Evolutionary conservation across 495 filamentous ascomycete genomes (phyloP), one percentile per base, ranked within the genome.

Genomic region (Pyronema omphalodes): DNA sequence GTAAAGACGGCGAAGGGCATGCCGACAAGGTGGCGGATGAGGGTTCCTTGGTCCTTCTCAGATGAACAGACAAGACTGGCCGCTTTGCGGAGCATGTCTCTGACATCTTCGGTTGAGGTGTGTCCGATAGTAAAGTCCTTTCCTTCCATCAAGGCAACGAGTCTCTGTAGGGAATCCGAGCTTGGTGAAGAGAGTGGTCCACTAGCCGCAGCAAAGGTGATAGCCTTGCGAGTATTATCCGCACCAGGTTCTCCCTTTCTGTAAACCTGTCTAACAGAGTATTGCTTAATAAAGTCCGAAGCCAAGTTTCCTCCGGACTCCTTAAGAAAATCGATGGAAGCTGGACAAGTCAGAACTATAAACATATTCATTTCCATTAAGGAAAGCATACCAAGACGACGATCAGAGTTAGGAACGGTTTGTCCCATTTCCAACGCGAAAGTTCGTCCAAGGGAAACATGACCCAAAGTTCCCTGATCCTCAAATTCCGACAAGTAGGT

Each of bases 181-280:
- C 54, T 80, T 69, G 43, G 63, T 63, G 37, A 70, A 68, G 52
- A 58, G 64, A 44, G 71, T 65, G 19, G 70, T 70, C 14, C 66
- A 55, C 44, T 70, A 29, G 60, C 55, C 47, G 72, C 69, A 66
- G 79, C 74, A 52, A 78, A 72, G 37, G 71, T 71, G 23, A 79
- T 59, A 73, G 80, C 76, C 54, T 86, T 81, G 49, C 70, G 67
- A 17, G 23, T 15, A 56, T 79, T 73, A 39, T 79, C 78, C 9
- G 79, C 75, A 40, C 81, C 64, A 9, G 78, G 69, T 62, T 93
- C 85, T 11, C 82, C 76, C 56, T 84, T 84, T 33, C 84, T 78
- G 65, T 96, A 96, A 60, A 87, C 87, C 64, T 96, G 93, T 7
- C 91, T 84, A 18, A 84, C 91, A n/a, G 88, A 95, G 62, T 96